Base-by-base conservation (phyloP, 805 yeast species). In the Yarrowia hollandica region DNA sequence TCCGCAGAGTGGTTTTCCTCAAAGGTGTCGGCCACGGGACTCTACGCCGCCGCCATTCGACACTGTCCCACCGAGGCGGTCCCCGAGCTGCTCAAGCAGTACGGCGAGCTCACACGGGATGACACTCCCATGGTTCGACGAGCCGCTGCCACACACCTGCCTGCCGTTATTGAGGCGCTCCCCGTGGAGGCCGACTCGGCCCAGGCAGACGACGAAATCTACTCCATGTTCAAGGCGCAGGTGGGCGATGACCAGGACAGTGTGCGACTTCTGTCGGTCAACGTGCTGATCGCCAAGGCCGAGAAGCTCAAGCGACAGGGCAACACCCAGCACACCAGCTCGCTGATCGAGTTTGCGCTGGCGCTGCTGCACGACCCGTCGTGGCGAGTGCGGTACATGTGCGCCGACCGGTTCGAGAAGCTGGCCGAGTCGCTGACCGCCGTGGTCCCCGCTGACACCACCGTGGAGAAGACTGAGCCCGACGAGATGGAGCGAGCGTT, bases 91-190 rank as follows among this genome's bases (percentile, higher is more conserved):
- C 77, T 90, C 63, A 77, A 79, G 37, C 73, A 85, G 41, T 92
- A 85, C 72, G 77, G 82, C 61, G 86, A 84, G 64, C 77, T 94
- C 65, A 82, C 88, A 50, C 81, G 80, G 64, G 98, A 94, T 72
- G 99, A 94, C 61, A 88, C 96, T 16, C 99, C 99, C 62, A 90
- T 94, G 97, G 98, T 94, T 18, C 84, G 96, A 73, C 85, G 97
- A 70, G 87, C 96, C 9, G 95, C 97, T 14, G 98, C 96, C 6
- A 82, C 82, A 38, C 82, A 86, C 67, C 79, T 94, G 65, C 97
- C 99, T 2, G 76, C 72, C 33, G 74, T 92, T 60, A 82, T 92
- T 63, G 82, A 84, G 64, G 74, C 82, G 55, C 77, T 86, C 60
- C 71, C 75, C 21, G 62, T 23, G 15, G 58, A 52, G 18, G 42